Evolutionary conservation across 2,329 filamentous ascomycete species (phyloP), one percentile per base, ranked within the genome.

Genomic region (Fusarium sororula): DNA sequence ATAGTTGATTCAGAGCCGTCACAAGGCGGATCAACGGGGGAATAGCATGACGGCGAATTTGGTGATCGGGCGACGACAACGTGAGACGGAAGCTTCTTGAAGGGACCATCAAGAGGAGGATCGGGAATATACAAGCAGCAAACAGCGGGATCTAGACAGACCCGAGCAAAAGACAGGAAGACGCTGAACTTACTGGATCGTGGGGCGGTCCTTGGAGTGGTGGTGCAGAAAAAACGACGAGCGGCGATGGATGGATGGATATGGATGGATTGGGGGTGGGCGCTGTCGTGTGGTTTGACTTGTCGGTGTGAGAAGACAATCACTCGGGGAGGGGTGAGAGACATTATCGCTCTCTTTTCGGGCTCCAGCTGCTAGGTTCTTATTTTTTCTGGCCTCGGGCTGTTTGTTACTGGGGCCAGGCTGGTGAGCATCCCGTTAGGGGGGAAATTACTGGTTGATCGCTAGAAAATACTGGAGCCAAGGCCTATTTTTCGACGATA

Each of bases 231-330:
- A 78, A 76, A 77, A 78, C 75, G 77, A 79, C 74, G 76, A 71
- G 78, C 75, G 73, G 70, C 60, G 74, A 74, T 74, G 68, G 67
- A 70, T 70, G 67, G 66, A 70, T 70, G 67, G 67, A 70, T 70
- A 70, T 70, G 66, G 59, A 70, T 58, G 28, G 65, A 64, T 69
- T 70, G 67, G 68, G 65, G 65, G 65, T 74, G 72, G 67, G 66
- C 65, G 69, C 75, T 63, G 77, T 76, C 70, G 72, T 71, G 64
- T 75, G 75, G 77, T 76, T 76, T 76, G 74, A 78, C 73, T 78
- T 79, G 78, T 79, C 78, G 78, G 78, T 79, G 78, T 79, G 75
- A 77, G 73, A 74, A 72, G 75, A 67, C 73, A 65, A 77, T 70
- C 64, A 63, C 74, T 76, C 60, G 47, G 73, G 70, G 75, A 77